A percentile compares a stretch with the other conserved stretches of the same genome.
Conservation (phyloP, 2,329 filamentous ascomycete genomes). For the Nemania serpens region DNA sequence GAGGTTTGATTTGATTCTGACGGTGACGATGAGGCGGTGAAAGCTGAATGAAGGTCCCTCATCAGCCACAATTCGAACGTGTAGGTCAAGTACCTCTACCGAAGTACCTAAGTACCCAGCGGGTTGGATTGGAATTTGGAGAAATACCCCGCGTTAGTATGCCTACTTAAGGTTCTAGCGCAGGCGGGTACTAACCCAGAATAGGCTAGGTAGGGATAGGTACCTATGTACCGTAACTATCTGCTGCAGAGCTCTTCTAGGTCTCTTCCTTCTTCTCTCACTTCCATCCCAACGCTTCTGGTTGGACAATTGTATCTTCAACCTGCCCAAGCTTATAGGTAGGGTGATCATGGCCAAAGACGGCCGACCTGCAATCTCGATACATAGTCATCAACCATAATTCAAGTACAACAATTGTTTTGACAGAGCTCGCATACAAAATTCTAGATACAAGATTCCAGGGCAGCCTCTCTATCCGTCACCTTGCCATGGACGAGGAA, state of each 20-base stretch:
- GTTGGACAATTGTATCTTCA: background rate
- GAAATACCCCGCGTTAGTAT: conserved; percentile 23
- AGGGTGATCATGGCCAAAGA: conserved; percentile 9
- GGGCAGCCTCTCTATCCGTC: background rate
- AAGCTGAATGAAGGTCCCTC: conserved; percentile 7
- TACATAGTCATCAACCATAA: background rate
- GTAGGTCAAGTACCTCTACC: no score
- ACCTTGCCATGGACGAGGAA: conserved; percentile 38
- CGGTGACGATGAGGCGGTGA: conserved; percentile 9
- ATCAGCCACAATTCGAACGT: conserved; percentile 18
- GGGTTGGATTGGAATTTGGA: conserved; percentile 20
- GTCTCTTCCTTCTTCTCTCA: no score
- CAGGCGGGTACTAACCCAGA: no score
- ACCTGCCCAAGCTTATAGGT: no score
- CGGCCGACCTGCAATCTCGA: background rate
- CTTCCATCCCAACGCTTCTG: no score
- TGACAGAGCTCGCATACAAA: background rate
- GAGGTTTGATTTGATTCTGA: background rate
- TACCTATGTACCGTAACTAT: background rate
- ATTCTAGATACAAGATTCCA: background rate
- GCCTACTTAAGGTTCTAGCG: no score
- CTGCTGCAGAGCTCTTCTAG: background rate
- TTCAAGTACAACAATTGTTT: background rate
- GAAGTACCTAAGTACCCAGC: no score
- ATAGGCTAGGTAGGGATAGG: no score